Evolutionary conservation across 2,329 filamentous ascomycete genomes (phyloP).

Genomic region (Penicillium hordei): DNA sequence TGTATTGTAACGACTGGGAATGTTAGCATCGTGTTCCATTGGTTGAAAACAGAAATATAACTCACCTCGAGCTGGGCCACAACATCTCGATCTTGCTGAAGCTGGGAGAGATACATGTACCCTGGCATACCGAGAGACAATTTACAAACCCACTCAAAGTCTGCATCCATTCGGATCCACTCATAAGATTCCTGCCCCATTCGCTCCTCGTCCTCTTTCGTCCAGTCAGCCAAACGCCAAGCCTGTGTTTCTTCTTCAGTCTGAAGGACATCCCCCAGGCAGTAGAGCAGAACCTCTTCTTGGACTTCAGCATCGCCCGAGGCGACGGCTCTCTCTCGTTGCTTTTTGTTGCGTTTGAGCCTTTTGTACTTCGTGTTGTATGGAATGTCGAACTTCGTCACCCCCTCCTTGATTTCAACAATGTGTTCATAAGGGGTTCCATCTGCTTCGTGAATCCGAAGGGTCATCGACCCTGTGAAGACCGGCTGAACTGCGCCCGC

Average conservation of each 20-base stretch:
- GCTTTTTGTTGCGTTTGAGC: constrained; percentile 79
- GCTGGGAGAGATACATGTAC: constrained; percentile 97
- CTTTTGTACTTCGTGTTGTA: constrained; percentile 99
- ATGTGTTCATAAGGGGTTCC: constrained; percentile 98
- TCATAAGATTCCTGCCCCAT: constrained; percentile 98
- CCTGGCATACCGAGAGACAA: constrained; percentile 80
- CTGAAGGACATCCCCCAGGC: constrained; percentile 86
- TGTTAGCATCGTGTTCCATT: constrained; percentile 1
- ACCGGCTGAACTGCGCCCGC: constrained; percentile 70
- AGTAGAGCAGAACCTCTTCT: constrained; percentile 84
- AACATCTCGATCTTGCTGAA: constrained; percentile 95
- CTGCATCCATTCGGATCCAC: constrained; percentile 96
- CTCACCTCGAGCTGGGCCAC: constrained; percentile 71
- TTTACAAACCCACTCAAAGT: constrained; percentile 95
- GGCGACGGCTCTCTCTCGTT: constrained; percentile 72
- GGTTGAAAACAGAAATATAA: neutral
- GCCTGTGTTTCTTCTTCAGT: constrained; percentile 75
- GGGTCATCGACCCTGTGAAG: constrained; percentile 96
- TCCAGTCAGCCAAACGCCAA: constrained; percentile 89
- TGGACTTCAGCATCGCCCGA: constrained; percentile 66
- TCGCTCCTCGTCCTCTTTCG: constrained; percentile 77
- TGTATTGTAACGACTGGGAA: constrained; percentile 66
- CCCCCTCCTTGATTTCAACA: constrained; percentile 85
- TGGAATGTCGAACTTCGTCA: constrained; percentile 85
- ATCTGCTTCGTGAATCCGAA: constrained; percentile 95